Evolutionary conservation across 257 asterid genomes (phyloP), one percentile per base, ranked within the genome.

Genomic region (Nicotiana knightiana): DNA sequence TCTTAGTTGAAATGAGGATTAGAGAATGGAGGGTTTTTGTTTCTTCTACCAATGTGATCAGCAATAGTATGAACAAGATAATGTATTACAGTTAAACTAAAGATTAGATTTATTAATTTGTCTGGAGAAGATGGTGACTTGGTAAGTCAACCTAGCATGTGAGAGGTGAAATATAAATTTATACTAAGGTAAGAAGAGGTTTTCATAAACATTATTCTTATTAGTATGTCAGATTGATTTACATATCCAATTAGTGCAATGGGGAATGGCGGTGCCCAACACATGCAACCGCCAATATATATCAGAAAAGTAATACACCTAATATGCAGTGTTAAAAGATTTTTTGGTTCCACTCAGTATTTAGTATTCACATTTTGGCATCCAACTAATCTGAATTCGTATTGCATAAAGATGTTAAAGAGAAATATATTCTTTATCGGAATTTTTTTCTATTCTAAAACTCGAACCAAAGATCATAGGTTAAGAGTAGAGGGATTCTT

Each of bases 71-170:
- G 39, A 48, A 48, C 62, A 73, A 73, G 79, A 24, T 46, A 43
- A 12, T 46, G 57, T 46, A 12, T 59, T 5, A 18, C 4, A 75
- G 58, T n/a, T 46, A 66, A 26, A n/a, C 15, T 43, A 62, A 15
- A 46, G 39, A 51, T 4, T 6, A 76, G 48, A 76, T 48, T 21
- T 37, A 10, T 51, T 37, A 9, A 46, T 61, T 24, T 54, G 61
- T 67, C 82, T 61, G 84, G 82, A 86, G 86, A 85, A 88, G 85
- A 82, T 67, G 88, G 86, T 85, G 81, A 71, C 82, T n/a, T 82
- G 76, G 82, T 59, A 91, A 90, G 82, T 37, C 59, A 88, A 90
- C 84, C 70, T 68, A 67, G 87, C 94, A 92, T 86, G 94, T 92
- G 94, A 86, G 83, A 86, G 83, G 67, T 54, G 63, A 51, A 79